Evolutionary conservation across 352 stramenopile genomes (phyloP).

Genomic region (Globisporangium sylvaticum): DNA sequence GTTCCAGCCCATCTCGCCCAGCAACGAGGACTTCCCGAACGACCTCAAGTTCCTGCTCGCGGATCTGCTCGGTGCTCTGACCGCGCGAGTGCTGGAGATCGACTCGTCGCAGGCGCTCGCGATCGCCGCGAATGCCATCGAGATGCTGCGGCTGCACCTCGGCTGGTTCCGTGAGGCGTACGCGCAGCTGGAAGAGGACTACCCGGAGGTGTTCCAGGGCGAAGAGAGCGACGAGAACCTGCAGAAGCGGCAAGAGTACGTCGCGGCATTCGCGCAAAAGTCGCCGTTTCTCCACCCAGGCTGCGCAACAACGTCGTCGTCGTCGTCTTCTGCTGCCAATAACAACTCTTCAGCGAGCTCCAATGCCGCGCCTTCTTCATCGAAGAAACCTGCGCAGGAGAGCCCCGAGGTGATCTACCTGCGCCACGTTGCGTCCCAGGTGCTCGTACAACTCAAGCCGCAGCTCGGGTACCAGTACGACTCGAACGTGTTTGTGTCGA

Average conservation of each 20-base stretch:
- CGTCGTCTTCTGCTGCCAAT: background rate
- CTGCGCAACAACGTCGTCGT: slow-evolving; percentile 23
- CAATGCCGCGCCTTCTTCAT: background rate
- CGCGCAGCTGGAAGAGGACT: slow-evolving; percentile 55
- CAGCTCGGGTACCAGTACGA: slow-evolving; percentile 47
- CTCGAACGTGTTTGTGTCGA: slow-evolving; percentile 62
- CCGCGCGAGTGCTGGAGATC: slow-evolving; percentile 58
- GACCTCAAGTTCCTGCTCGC: slow-evolving; percentile 65
- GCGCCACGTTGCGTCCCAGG: slow-evolving; percentile 58
- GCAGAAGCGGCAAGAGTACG: slow-evolving; percentile 48
- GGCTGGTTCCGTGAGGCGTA: slow-evolving; percentile 80
- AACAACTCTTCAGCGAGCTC: slow-evolving; percentile 5
- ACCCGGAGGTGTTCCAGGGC: slow-evolving; percentile 49
- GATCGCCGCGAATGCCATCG: slow-evolving; percentile 52
- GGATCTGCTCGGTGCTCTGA: slow-evolving; percentile 53
- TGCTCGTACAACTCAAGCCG: slow-evolving; percentile 64
- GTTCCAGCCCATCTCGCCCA: slow-evolving; percentile 55
- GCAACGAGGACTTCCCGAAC: slow-evolving; percentile 59
- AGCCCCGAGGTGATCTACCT: slow-evolving; percentile 53
- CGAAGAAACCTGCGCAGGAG: slow-evolving; percentile 29
- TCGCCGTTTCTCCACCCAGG: slow-evolving; percentile 66
- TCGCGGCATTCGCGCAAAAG: slow-evolving; percentile 48
- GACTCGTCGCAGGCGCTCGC: slow-evolving; percentile 64
- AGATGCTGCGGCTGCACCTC: slow-evolving; percentile 68
- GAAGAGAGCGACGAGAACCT: slow-evolving; percentile 53